A percentile compares a stretch with the other conserved stretches of the same genome.
These are phyloP conservation scores for Penicillium griseofulvum DNA, from an alignment of 2,329 filamentous ascomycete species.

Conservation along the genomic window DNA sequence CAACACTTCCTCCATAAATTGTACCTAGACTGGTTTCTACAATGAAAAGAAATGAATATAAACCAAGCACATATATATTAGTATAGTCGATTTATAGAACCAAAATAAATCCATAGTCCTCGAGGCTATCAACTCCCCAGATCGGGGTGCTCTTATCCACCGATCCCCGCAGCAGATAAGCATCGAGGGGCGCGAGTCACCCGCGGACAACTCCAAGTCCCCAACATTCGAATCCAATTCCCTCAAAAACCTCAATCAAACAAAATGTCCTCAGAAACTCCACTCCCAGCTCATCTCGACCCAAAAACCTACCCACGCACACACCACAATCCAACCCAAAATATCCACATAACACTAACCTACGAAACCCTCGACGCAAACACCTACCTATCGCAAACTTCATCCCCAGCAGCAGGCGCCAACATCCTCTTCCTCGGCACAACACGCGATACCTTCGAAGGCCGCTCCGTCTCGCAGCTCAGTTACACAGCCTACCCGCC, in stretches of 20 bases:
- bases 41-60: not conserved
- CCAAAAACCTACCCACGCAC: conserved; percentile 43
- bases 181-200: not conserved
- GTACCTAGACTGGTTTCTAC: not conserved
- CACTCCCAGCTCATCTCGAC: conserved; percentile 34
- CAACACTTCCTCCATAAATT: not conserved
- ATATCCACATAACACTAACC: conserved; percentile 45
- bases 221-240: not conserved
- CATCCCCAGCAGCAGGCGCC: conserved; percentile 44
- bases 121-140: not conserved
- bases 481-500: conserved; percentile 46
- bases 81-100: not conserved
- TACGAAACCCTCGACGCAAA: conserved; percentile 40
- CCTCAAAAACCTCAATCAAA: not conserved
- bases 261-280: conserved; percentile 12
- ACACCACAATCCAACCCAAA: conserved; percentile 26
- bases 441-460: conserved; percentile 45
- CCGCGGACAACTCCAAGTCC: no score
- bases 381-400: conserved; percentile 34
- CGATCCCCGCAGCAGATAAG: conserved; percentile 26
- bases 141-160: conserved; percentile 17
- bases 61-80: no score
- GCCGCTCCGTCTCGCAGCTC: conserved; percentile 43
- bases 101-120: no score
- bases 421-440: conserved; percentile 49